A percentile compares a stretch with the other conserved stretches of the same genome.
Conservation (phyloP, 2,329 filamentous ascomycete genomes). For the Ophiostoma pallidulum region DNA sequence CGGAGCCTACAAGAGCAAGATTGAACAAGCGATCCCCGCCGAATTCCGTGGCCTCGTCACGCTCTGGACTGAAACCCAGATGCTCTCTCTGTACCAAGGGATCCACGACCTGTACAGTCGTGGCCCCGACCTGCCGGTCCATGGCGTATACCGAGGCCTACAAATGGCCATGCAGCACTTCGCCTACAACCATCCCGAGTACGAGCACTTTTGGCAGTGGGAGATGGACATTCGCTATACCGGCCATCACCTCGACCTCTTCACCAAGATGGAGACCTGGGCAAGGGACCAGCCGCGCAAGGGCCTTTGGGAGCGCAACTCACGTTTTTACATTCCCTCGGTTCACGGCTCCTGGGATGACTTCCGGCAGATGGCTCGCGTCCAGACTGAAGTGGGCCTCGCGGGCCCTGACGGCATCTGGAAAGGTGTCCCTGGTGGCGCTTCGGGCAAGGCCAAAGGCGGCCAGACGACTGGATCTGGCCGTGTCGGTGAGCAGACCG, state of each 20-base stretch:
- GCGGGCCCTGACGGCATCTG: constrained; percentile 58
- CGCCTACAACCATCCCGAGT: constrained; percentile 77
- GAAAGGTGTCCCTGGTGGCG: constrained; percentile 41
- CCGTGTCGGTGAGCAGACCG: constrained; percentile 42
- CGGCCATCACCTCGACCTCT: constrained; percentile 71
- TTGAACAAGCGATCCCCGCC: constrained; percentile 59
- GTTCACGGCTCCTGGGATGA: constrained; percentile 73
- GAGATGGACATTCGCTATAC: constrained; percentile 90
- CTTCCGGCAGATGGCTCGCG: constrained; percentile 66
- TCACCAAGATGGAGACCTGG: constrained; percentile 62
- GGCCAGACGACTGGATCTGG: not conserved
- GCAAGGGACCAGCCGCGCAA: constrained; percentile 65
- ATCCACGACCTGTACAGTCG: constrained; percentile 66
- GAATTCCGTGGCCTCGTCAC: constrained; percentile 87
- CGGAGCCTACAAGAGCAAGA: constrained; percentile 56
- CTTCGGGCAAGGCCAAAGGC: constrained; percentile 24
- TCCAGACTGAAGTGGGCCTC: constrained; percentile 63
- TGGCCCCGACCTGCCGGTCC: constrained; percentile 62
- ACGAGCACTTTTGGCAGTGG: constrained; percentile 90
- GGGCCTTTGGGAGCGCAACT: constrained; percentile 71
- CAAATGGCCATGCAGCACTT: constrained; percentile 96
- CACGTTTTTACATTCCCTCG: constrained; percentile 66
- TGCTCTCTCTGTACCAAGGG: constrained; percentile 81
- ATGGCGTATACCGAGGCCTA: constrained; percentile 85
- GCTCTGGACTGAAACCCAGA: constrained; percentile 89